Conservation (phyloP, 2,329 filamentous ascomycete species). For the Pseudogymnoascus sp. region DNA sequence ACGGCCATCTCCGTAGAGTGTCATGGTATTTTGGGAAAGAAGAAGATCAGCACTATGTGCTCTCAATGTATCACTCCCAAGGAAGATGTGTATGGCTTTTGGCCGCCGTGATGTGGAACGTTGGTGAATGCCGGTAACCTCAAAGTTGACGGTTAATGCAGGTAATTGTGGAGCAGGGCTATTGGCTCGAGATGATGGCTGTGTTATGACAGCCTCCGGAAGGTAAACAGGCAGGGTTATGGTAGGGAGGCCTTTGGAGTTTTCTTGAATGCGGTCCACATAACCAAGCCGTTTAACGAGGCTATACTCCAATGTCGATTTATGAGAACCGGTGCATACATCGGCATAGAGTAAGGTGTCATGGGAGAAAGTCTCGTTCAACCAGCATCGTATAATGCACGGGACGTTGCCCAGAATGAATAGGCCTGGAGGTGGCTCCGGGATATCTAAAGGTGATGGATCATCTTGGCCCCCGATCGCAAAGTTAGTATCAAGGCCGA, state of each 20-base stretch:
- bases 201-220: constrained; percentile 78
- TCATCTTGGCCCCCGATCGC: constrained; percentile 55
- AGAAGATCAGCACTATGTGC: constrained; percentile 83
- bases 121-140: constrained; percentile 56
- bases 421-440: constrained; percentile 72
- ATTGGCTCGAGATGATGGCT: constrained; percentile 63
- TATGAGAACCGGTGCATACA: constrained; percentile 84
- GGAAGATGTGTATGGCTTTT: constrained; percentile 72
- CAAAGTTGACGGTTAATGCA: constrained; percentile 71
- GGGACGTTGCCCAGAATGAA: constrained; percentile 84
- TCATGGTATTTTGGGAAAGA: constrained; percentile 86
- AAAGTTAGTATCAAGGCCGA: constrained; percentile 72
- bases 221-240: constrained; percentile 80
- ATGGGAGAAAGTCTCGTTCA: constrained; percentile 85
- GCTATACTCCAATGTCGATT: constrained; percentile 70
- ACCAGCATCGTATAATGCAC: constrained; percentile 92
- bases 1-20: constrained; percentile 76
- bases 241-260: constrained; percentile 57
- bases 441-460: constrained; percentile 63
- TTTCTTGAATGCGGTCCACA: constrained; percentile 55
- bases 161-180: constrained; percentile 76
- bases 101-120: constrained; percentile 42
- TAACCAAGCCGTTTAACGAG: constrained; percentile 71
- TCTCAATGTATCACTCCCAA: constrained; percentile 83
- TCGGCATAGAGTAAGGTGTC: constrained; percentile 84